A percentile compares a stretch with the other conserved stretches of the same genome.
Evolutionary conservation across 495 filamentous ascomycete species (phyloP).

Genomic region (Tuber microsphaerosporum): DNA sequence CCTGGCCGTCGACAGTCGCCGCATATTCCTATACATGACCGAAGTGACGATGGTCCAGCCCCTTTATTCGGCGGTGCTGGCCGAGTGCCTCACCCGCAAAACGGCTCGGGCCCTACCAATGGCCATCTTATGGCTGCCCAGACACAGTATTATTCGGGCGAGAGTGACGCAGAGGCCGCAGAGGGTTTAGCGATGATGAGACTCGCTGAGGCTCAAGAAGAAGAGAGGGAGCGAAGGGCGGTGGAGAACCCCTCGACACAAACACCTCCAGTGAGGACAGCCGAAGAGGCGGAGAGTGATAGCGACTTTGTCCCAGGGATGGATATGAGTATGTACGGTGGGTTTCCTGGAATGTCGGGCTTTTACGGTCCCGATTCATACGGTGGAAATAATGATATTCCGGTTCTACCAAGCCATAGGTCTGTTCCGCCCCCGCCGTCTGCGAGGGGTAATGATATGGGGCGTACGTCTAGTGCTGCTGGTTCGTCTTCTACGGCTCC

Average conservation of each 20-base stretch:
- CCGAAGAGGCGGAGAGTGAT: conserved; percentile 55
- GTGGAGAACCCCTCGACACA: conserved; percentile 26
- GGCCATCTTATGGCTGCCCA: conserved; percentile 50
- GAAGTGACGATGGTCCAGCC: conserved; percentile 30
- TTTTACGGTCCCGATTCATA: conserved; percentile 34
- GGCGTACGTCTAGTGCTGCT: conserved; percentile 38
- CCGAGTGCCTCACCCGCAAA: conserved; percentile 37
- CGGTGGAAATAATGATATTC: conserved; percentile 32
- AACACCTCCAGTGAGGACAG: conserved; percentile 42
- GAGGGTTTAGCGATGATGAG: conserved; percentile 77
- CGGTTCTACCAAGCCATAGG: conserved; percentile 41
- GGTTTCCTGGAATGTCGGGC: conserved; percentile 27
- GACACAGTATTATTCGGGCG: conserved; percentile 48
- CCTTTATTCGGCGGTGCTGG: conserved; percentile 32
- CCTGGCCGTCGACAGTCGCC: conserved; percentile 31
- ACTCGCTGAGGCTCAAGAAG: conserved; percentile 70
- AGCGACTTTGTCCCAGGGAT: conserved; percentile 61
- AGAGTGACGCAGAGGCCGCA: conserved; percentile 85
- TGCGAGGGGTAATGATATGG: conserved; percentile 38
- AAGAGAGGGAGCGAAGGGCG: conserved; percentile 23
- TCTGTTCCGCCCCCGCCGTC: conserved; percentile 40
- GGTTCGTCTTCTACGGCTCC: conserved; percentile 43
- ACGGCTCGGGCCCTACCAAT: conserved; percentile 48
- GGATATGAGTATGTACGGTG: conserved; percentile 64
- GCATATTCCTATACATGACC: conserved; percentile 23